Base-by-base conservation (phyloP, 768 basidiomycete species). In the Baorangia bicolor region DNA sequence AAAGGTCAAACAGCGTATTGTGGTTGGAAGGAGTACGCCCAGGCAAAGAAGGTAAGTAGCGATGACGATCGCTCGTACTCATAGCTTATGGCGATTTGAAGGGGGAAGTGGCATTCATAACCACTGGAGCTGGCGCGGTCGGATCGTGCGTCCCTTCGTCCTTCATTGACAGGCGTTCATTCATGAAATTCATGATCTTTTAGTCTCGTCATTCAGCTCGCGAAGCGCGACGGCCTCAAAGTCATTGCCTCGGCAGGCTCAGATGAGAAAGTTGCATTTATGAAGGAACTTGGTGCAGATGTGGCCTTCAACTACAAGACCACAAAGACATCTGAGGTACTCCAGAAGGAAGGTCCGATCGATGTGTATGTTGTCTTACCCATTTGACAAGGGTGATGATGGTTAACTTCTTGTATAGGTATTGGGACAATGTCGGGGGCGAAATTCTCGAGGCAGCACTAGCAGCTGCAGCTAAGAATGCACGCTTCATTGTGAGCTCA, bases 231-330 rank as follows among this genome's bases (percentile, higher is more conserved):
- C 23, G 80, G 80, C 4, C 67, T 78, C 11, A 86, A 84, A 63
- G 88, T 90, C 43, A 87, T 92, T 42, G 85, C 80, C 0, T 86
- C 84, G 1, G 84, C 86, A 0, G 87, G 89, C 3, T 80, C 81
- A 0, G 86, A 90, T 28, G 83, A 87, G 48, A 91, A 91, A 69
- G 85, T 90, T 9, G 68, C 74, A 5, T 87, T 80, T 64, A 73
- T 86, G 69, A 77, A 78, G 49, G 75, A 76, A 13, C 56, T 87
- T 37, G 87, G 87, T 1, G 81, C 81, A 0, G 87, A 91, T 57
- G 78, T 85, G 14, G 83, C 77, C 2, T 89, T 88, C 75, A 88
- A 90, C 69, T 89, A 87, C 72, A 86, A 90, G 74, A 88, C 78
- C 0, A 74, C 74, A 2, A 73, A 75, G 41, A 82, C 81, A 0